Conservation (phyloP, 2,329 filamentous ascomycete genomes). For the Ophiostoma ulmi region DNA sequence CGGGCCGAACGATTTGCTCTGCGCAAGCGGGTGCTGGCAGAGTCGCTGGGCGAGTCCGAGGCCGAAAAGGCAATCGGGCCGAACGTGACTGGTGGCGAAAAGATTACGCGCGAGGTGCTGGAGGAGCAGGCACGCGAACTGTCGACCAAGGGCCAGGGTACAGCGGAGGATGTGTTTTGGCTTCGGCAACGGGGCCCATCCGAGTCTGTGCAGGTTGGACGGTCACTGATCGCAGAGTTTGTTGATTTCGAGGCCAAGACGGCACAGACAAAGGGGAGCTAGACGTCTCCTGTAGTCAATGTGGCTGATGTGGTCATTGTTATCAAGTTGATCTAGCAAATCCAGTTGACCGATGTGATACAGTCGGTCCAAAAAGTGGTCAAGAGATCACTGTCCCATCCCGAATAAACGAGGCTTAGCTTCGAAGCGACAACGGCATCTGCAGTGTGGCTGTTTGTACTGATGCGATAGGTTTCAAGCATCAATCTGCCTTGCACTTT, state of each 20-base stretch:
- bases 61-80: constrained; percentile 43
- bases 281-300: not conserved
- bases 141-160: constrained; percentile 45
- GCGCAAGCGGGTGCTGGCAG: constrained; percentile 72
- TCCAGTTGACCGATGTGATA: not conserved
- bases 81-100: constrained; percentile 34
- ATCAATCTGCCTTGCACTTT: not conserved
- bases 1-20: constrained; percentile 73
- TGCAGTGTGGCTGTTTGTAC: not conserved
- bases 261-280: not conserved
- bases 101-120: constrained; percentile 57
- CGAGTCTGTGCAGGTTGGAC: constrained; percentile 55
- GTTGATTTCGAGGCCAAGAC: not conserved
- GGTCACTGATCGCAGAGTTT: constrained; percentile 47
- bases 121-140: constrained; percentile 57
- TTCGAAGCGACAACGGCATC: not conserved
- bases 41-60: constrained; percentile 58
- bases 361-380: constrained; percentile 1
- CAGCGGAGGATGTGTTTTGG: constrained; percentile 56
- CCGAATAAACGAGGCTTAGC: not conserved
- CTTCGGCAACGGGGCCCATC: constrained; percentile 53
- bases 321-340: not conserved
- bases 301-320: not conserved
- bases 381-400: not conserved
- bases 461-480: not conserved